Evolutionary conservation across 768 basidiomycete species (phyloP), one percentile per base, ranked within the genome.

Genomic region (Trametes elegans): DNA sequence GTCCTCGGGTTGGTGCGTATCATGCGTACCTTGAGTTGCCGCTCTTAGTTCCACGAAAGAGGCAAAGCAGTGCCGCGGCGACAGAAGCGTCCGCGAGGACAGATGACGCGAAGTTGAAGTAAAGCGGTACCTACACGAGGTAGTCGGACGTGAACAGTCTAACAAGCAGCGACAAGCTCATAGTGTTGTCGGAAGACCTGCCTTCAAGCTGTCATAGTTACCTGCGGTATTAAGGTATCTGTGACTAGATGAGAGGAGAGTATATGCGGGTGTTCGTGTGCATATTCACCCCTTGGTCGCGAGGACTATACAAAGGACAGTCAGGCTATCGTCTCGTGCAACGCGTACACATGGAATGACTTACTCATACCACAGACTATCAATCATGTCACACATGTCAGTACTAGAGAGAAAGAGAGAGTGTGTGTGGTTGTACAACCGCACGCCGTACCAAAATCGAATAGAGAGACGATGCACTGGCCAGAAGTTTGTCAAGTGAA

Each of bases 11-110:
- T n/a, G n/a, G n/a, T n/a, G n/a, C n/a, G n/a, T n/a, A n/a, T 52
- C 62, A 8, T 59, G 13, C 43, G 43, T 18, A 80, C 83, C 71
- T 72, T 18, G 58, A 63, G 60, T 82, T 77, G 0, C 83, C 83
- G 0, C 82, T 85, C 58, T 76, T 73, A 0, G 79, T 79, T 46
- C 53, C 65, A 39, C 74, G 68, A 35, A 86, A 67, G 43, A 79
- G 70, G 65, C 72, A 81, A 57, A 76, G 78, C 19, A 85, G 69
- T 5, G 75, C 70, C 32, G 76, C 44, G 2, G 82, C 75, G 21
- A 85, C 75, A 32, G 77, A 76, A 9, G 79, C 59, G 61, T 85
- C 84, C 16, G 77, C 78, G 9, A 71, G 62, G n/a, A 81, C 75
- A 0, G 76, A 74, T 1, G 76, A 65, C 5, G 74, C 77, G 58